A percentile compares a stretch with the other conserved stretches of the same genome.
Evolutionary conservation across 208 protist species (phyloP).

Genomic region (Phytomonas francai): DNA sequence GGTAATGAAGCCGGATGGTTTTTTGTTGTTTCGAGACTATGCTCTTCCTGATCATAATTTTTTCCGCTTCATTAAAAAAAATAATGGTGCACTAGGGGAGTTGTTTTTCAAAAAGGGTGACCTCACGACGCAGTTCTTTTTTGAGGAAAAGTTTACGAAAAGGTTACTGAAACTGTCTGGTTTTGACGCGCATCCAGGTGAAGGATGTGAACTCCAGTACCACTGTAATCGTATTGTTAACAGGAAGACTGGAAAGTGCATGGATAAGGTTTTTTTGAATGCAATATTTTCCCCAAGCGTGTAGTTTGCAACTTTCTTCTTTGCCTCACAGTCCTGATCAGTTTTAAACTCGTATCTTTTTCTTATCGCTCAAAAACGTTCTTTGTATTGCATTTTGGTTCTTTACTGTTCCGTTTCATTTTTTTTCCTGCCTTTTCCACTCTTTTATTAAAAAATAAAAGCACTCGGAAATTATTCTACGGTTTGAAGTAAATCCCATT

Average conservation of each 20-base stretch:
- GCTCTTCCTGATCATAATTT: conserved; percentile 74
- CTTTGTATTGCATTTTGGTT: neutral
- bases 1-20: conserved; percentile 34
- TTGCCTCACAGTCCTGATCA: neutral
- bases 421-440: neutral
- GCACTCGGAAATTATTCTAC: no score
- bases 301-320: neutral
- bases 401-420: neutral
- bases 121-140: conserved; percentile 69
- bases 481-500: no score
- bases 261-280: conserved; percentile 88
- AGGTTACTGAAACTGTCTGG: conserved; percentile 36
- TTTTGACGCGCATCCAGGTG: conserved; percentile 29
- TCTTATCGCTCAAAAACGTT: neutral
- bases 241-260: conserved; percentile 70
- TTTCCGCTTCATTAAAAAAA: conserved; percentile 60
- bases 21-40: conserved; percentile 73
- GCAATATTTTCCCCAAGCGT: conserved; percentile 27
- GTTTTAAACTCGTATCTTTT: neutral
- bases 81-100: conserved; percentile 14
- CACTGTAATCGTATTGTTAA: conserved; percentile 83
- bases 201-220: conserved; percentile 25
- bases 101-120: conserved; percentile 64
- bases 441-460: neutral
- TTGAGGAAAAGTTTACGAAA: conserved; percentile 36